Evolutionary conservation across 129 eudicot genomes (phyloP).

Genomic region (Flaveria trinervia): DNA sequence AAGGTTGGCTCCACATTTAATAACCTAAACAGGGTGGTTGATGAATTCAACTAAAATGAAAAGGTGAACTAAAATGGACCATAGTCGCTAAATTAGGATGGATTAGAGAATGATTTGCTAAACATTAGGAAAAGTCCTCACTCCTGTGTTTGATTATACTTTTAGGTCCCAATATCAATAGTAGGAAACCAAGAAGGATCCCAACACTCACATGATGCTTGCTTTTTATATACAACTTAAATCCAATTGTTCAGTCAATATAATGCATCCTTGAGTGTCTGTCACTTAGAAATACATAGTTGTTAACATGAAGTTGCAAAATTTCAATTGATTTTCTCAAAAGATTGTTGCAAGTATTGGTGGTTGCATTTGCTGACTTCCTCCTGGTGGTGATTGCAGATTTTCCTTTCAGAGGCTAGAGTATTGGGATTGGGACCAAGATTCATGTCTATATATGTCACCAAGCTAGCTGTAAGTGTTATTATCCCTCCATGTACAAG

Average conservation of each 20-base stretch:
- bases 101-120: background rate
- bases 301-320: background rate
- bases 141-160: background rate
- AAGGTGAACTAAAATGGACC: background rate
- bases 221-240: background rate
- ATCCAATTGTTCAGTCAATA: background rate
- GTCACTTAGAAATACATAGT: background rate
- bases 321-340: background rate
- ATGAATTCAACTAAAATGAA: background rate
- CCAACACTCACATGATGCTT: background rate
- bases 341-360: background rate
- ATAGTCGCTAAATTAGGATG: background rate
- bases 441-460: slow-evolving; percentile 82
- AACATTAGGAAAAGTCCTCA: background rate
- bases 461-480: slow-evolving; percentile 74
- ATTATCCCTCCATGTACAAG: slow-evolving; percentile 5
- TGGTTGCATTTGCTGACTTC: slow-evolving; percentile 2
- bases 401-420: slow-evolving; percentile 76
- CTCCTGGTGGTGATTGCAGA: slow-evolving; percentile 42
- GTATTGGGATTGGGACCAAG: slow-evolving; percentile 92
- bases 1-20: background rate
- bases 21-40: background rate
- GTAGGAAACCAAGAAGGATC: background rate
- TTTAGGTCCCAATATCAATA: background rate
- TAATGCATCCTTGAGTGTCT: background rate